Percentiles rank a stretch among this genome's conserved stretches.
These are phyloP conservation scores for Komagataella phaffii DNA, from an alignment of 805 yeast species.

Conservation along the genomic window DNA sequence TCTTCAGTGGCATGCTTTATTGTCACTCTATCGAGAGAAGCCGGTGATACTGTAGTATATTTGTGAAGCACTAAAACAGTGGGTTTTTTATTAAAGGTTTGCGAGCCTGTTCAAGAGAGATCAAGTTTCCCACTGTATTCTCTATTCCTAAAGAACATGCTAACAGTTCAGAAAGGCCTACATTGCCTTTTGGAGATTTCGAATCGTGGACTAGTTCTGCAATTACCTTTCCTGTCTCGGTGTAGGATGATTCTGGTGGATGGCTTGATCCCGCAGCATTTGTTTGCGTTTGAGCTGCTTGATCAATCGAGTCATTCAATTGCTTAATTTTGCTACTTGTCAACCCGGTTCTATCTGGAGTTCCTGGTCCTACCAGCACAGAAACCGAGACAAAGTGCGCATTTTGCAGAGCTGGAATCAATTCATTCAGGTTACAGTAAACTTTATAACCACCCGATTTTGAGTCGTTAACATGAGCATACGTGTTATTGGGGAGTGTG, in stretches of 20 bases:
- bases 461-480: slow-evolving; percentile 6
- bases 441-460: not conserved
- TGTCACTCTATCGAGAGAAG: slow-evolving; percentile 16
- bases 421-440: not conserved
- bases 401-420: not conserved
- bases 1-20: slow-evolving; percentile 8
- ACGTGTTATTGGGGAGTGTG: not conserved
- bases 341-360: slow-evolving; percentile 10
- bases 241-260: slow-evolving; percentile 4
- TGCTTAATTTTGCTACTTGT: slow-evolving; percentile 11
- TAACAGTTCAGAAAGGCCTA: slow-evolving; percentile 39
- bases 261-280: slow-evolving; percentile 1
- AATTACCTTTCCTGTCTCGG: slow-evolving; percentile 27
- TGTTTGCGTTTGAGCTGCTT: not conserved
- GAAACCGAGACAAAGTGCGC: slow-evolving; percentile 36
- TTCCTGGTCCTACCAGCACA: slow-evolving; percentile 37
- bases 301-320: not conserved
- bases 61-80: slow-evolving; percentile 38
- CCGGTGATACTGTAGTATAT: slow-evolving; percentile 28
- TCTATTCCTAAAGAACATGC: slow-evolving; percentile 44
- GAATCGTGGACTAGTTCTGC: slow-evolving; percentile 35
- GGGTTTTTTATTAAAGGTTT: slow-evolving; percentile 21
- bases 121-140: slow-evolving; percentile 33
- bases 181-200: slow-evolving; percentile 21
- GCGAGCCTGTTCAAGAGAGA: slow-evolving; percentile 35